Evolutionary conservation across 164 flowering plant genomes (phyloP), one percentile per base, ranked within the genome.

Genomic region (Vitis riparia): DNA sequence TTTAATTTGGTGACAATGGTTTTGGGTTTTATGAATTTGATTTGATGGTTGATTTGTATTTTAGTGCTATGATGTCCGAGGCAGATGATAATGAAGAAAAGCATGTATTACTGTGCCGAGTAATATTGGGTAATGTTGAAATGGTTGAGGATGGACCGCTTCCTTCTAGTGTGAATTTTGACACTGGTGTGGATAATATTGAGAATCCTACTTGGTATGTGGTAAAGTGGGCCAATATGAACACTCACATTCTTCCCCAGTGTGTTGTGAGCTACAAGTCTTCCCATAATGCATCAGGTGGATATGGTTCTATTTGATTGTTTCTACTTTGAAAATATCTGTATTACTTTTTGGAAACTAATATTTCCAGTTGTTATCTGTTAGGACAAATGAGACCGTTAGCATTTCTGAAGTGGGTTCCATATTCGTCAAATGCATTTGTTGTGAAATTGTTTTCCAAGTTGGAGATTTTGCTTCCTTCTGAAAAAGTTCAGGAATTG

Each of bases 191-290:
- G 19, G 93, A 90, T 67, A 79, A 89, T 74, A 63, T 82, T 12
- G 61, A 44, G 30, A 81, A 80, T 63, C 90, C 91, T 0, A 85
- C 59, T 52, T 77, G 77, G 75, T 84, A 82, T 76, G 75, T 86
- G 8, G 80, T 89, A 3, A 89, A 93, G 96, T 55, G 70, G n/a
- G 59, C 73, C 11, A 80, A 83, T 55, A 81, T 86, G 87, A 86
- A 79, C 66, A 80, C 69, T 13, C 83, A 82, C 62, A 81, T 90
- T 65, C 78, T 87, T 14, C 95, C 93, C 0, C 85, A 81, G 55
- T 86, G 70, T 76, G 78, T 89, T 57, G 84, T 89, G 56, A 89
- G 87, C 76, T 88, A 62, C 76, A 87, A 70, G 48, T 64, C 79
- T 29, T 66, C 78, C 2, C 44, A 44, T 32, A 48, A 48, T 37